These are phyloP conservation scores for Globisporangium viniferum DNA, from an alignment of 352 stramenopile genomes.

Conservation along the genomic window DNA sequence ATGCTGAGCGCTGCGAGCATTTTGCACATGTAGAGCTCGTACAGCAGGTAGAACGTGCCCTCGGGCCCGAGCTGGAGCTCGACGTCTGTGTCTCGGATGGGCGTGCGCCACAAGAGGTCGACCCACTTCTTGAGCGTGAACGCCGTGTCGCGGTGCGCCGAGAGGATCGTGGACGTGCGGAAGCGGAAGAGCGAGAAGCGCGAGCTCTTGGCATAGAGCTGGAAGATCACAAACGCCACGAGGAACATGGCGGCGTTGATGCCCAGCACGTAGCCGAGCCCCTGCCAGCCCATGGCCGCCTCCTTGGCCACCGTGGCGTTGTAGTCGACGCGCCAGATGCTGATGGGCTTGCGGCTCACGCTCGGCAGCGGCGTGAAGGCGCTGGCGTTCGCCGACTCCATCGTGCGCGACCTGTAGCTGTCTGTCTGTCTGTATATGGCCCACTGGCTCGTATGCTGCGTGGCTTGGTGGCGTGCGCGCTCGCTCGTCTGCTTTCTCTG, in stretches of 20 bases:
- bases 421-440: neutral
- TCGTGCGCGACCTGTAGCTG: neutral
- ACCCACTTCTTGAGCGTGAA: slow-evolving; percentile 65
- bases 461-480: no score
- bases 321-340: slow-evolving; percentile 81
- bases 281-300: slow-evolving; percentile 75
- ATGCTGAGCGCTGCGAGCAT: slow-evolving; percentile 59
- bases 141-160: slow-evolving; percentile 22
- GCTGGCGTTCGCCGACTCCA: slow-evolving; percentile 2
- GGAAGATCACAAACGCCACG: slow-evolving; percentile 63
- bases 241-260: slow-evolving; percentile 73
- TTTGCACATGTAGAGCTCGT: slow-evolving; percentile 72
- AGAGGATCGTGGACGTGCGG: slow-evolving; percentile 43
- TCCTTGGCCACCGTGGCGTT: slow-evolving; percentile 72
- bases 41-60: slow-evolving; percentile 83
- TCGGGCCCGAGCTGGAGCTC: slow-evolving; percentile 67
- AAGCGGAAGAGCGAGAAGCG: slow-evolving; percentile 78
- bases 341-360: slow-evolving; percentile 26
- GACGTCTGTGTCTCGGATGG: slow-evolving; percentile 62
- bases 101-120: slow-evolving; percentile 68
- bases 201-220: slow-evolving; percentile 55
- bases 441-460: neutral
- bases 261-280: slow-evolving; percentile 69
- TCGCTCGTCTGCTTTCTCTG: slow-evolving; percentile 1
- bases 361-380: slow-evolving; percentile 13